A percentile compares a stretch with the other conserved stretches of the same genome.
These are phyloP conservation scores for Arthrobotrys entomopaga DNA, from an alignment of 2,329 filamentous ascomycete genomes.

Conservation along the genomic window DNA sequence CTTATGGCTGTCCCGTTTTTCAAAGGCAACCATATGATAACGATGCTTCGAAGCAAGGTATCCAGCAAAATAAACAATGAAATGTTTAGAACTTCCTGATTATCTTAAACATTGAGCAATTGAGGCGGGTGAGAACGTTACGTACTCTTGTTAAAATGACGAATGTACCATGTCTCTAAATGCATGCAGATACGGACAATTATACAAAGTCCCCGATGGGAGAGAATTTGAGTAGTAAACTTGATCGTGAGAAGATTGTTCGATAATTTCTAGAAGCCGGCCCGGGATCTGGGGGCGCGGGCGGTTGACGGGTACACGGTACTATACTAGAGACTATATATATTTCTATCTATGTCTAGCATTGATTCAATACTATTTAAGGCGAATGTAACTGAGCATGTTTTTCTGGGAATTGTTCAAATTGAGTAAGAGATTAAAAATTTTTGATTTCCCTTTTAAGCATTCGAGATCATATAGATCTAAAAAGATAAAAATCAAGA, in stretches of 20 bases:
- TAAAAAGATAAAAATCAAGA: slow-evolving; percentile 25
- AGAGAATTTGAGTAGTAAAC: slow-evolving; percentile 6
- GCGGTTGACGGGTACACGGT: background rate
- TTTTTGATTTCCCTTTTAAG: too few species aligned
- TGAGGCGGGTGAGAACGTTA: slow-evolving; percentile 5
- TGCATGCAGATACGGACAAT: slow-evolving; percentile 46
- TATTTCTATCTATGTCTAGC: too few species aligned
- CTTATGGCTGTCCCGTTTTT: slow-evolving; percentile 13
- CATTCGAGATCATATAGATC: too few species aligned
- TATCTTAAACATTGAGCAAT: background rate
- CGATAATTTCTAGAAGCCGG: slow-evolving; percentile 26
- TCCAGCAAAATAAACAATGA: slow-evolving; percentile 29
- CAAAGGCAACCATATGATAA: slow-evolving; percentile 9
- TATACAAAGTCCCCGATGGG: slow-evolving; percentile 20
- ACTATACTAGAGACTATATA: too few species aligned
- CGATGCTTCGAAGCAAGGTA: slow-evolving; percentile 25
- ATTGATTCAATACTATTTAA: too few species aligned
- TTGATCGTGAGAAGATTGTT: slow-evolving; percentile 1
- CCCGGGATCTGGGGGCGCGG: slow-evolving; percentile 11
- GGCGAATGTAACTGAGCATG: too few species aligned
- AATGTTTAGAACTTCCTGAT: background rate
- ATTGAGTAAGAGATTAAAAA: too few species aligned
- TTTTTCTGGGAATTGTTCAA: too few species aligned
- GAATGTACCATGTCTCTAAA: slow-evolving; percentile 5
- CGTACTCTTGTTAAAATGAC: slow-evolving; percentile 18